Evolutionary conservation across 148 eudicot genomes (phyloP), one percentile per base, ranked within the genome.

Genomic region (Cornus suecica): DNA sequence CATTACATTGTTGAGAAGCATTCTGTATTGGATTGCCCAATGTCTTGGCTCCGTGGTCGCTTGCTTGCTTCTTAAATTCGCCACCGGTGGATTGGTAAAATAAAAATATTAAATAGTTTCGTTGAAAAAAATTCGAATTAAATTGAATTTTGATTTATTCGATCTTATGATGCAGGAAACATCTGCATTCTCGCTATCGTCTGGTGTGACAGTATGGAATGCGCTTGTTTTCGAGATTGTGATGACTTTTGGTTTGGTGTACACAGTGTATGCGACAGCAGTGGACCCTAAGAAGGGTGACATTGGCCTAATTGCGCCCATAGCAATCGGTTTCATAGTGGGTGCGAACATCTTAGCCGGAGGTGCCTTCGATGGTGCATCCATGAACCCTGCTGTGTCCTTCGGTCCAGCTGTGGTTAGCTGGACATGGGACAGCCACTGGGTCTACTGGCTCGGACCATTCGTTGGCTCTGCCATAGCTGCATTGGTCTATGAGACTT

Each of bases 361-460:
- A 8, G 91, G 91, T 32, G 91, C 91, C 80, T 88, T 88, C 64
- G 88, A 88, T 27, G 91, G 93, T 48, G 93, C 88, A 27, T 88
- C 89, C 77, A 90, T 87, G 93, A 90, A 90, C 87, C 93, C 93
- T 10, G 89, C 88, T 9, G 91, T 87, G 73, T 83, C 91, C 32
- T 90, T 90, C 24, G 94, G 93, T 32, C 91, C 93, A 0, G 89
- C 93, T 30, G 88, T 86, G 8, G 91, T 90, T 37, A 90, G 93
- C 85, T 90, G 91, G 94, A 68, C 86, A 27, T 90, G 91, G 89
- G 31, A 58, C 76, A 84, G 77, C 86, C 88, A 90, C 74, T 88
- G 90, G 94, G 88, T 88, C 76, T 90, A 90, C 78, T 88, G 94
- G 94, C 76, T 84, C 3, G 90, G 91, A 4, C 94, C 94, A 11